These are phyloP conservation scores for Xerocomus nothofagi DNA, from an alignment of 1,284 basidiomycete genomes.

Conservation along the genomic window DNA sequence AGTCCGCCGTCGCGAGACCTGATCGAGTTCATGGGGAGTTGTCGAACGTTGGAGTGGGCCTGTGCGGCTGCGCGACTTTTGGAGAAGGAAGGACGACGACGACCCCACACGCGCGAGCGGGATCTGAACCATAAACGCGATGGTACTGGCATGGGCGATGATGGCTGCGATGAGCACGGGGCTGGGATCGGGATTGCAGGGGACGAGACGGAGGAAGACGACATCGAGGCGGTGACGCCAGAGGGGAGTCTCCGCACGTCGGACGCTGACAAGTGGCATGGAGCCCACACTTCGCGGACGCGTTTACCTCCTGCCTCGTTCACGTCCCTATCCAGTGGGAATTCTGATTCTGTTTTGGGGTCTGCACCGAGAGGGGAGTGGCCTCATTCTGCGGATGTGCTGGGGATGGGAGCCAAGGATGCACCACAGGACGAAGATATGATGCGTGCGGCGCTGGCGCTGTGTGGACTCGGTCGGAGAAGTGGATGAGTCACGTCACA, in stretches of 20 bases:
- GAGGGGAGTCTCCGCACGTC: slow-evolving; percentile 33
- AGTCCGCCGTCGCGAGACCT: slow-evolving; percentile 49
- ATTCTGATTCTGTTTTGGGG: no score
- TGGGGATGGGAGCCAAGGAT: slow-evolving; percentile 17
- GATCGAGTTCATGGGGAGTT: slow-evolving; percentile 51
- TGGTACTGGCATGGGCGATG: background rate
- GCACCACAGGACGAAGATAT: slow-evolving; percentile 55
- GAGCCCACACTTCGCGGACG: background rate
- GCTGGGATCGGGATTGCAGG: no score
- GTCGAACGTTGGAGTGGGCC: slow-evolving; percentile 69
- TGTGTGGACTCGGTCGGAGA: slow-evolving; percentile 55
- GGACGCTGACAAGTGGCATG: slow-evolving; percentile 8
- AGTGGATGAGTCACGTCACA: slow-evolving; percentile 15
- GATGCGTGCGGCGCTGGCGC: slow-evolving; percentile 60
- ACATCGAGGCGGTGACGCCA: slow-evolving; percentile 43
- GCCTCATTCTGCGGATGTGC: slow-evolving; percentile 5
- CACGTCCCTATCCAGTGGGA: background rate
- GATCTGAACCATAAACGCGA: background rate
- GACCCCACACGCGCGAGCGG: background rate
- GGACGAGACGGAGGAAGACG: slow-evolving; percentile 39
- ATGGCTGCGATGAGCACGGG: background rate
- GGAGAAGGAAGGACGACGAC: slow-evolving; percentile 21
- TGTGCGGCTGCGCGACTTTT: slow-evolving; percentile 57
- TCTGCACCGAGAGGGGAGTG: background rate
- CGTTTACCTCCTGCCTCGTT: slow-evolving; percentile 3